These are phyloP conservation scores for Paracoccidioides lutzii DNA, from an alignment of 2,329 filamentous ascomycete genomes.

Conservation along the genomic window DNA sequence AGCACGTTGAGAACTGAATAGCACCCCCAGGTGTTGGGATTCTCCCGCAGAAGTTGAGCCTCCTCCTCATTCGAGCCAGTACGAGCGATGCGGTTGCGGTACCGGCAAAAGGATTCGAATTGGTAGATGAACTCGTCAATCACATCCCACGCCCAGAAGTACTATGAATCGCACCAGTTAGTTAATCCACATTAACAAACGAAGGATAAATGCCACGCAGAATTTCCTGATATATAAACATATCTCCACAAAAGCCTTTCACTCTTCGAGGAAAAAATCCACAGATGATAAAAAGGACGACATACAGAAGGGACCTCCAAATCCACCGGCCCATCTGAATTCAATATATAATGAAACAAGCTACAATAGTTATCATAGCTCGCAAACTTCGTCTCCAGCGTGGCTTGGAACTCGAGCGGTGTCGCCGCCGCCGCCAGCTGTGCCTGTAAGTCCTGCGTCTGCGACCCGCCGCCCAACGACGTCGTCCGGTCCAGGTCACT, in stretches of 20 bases:
- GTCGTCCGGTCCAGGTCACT: constrained; percentile 66
- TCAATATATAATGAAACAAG: constrained; percentile 97
- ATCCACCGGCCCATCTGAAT: constrained; percentile 97
- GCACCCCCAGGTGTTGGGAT: constrained; percentile 98
- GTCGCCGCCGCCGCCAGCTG: constrained; percentile 84
- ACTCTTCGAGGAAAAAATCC: neutral
- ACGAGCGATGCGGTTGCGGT: constrained; percentile 81
- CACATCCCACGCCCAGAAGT: constrained; percentile 99
- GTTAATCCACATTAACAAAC: constrained; percentile 1
- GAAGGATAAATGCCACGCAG: neutral
- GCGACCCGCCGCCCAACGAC: constrained; percentile 56
- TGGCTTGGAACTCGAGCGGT: constrained; percentile 89
- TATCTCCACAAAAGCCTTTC: too few relatives aligned
- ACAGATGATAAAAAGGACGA: constrained; percentile 16
- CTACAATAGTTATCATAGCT: constrained; percentile 99
- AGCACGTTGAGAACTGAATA: constrained; percentile 99
- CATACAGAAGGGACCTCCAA: constrained; percentile 90
- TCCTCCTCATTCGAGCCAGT: constrained; percentile 78
- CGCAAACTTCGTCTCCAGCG: constrained; percentile 91
- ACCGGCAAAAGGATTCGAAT: constrained; percentile 98
- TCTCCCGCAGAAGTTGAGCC: constrained; percentile 78
- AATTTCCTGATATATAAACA: neutral
- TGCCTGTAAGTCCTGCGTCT: constrained; percentile 83
- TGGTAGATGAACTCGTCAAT: constrained; percentile 99
- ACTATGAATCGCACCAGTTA: constrained; percentile 40